Evolutionary conservation across 1,139 yeast genomes (phyloP), one percentile per base, ranked within the genome.

Genomic region (Candida anutae): DNA sequence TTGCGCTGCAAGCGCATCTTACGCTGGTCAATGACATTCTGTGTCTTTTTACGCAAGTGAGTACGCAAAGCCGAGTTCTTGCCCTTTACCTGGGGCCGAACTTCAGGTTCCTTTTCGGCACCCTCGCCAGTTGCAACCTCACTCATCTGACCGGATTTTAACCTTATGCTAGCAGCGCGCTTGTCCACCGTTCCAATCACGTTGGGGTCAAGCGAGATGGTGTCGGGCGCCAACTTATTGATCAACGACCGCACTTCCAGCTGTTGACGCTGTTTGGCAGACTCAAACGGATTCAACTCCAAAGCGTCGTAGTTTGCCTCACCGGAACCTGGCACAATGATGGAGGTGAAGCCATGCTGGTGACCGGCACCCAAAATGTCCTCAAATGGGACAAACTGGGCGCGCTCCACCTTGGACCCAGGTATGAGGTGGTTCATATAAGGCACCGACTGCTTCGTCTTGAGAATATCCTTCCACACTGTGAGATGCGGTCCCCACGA

Each of bases 401-500:
- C 61, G 35, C 70, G 73, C 41, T 74, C 77, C 13, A 85, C 67
- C 40, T 72, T 77, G 18, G 85, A 76, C 1, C 95, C 83, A 3
- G 96, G 82, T 21, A 83, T 58, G 42, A 85, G 56, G 53, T 90
- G 96, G 36, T 79, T 79, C 96, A 93, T 85, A 48, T 93, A 93
- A 19, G 97, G 97, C 4, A 81, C 70, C 20, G 71, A 62, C 45
- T 78, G 85, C 39, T 66, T 73, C 3, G 58, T 39, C 50, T 69
- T 76, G 40, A 78, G 69, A 13, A 74, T 68, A 50, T 82, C 88
- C 46, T 83, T 82, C 94, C 94, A 84, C 9, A 82, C 66, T 3
- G 94, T 85, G 3, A 88, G 82, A 55, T 87, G 95, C 0, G 96
- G 85, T 9, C 96, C 95, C 88, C 96, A 85, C 3, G 94, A 83